Conservation (phyloP, 2,329 filamentous ascomycete genomes). For the Penicillium thymicola region DNA sequence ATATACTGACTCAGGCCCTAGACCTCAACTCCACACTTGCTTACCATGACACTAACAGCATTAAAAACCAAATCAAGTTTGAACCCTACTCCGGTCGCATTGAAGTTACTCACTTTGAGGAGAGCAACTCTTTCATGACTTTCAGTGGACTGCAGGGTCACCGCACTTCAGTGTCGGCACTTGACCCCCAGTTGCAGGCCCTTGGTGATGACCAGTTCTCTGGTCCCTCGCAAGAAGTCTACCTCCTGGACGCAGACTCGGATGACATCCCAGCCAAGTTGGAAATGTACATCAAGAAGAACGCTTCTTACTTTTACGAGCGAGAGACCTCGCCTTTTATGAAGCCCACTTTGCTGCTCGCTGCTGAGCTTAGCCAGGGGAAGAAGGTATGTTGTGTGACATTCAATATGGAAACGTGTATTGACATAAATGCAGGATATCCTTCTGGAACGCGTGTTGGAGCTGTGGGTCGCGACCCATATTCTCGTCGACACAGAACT, state of each 20-base stretch:
- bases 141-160: slow-evolving; percentile 44
- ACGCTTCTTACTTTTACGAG: slow-evolving; percentile 46
- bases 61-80: slow-evolving; percentile 49
- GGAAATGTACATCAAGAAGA: slow-evolving; percentile 53
- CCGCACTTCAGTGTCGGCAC: slow-evolving; percentile 34
- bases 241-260: slow-evolving; percentile 49
- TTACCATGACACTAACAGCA: slow-evolving; percentile 49
- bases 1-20: slow-evolving; percentile 23
- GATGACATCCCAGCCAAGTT: slow-evolving; percentile 53
- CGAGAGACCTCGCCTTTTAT: slow-evolving; percentile 52
- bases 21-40: slow-evolving; percentile 52
- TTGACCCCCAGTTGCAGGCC: slow-evolving; percentile 43
- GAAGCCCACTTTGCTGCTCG: slow-evolving; percentile 46
- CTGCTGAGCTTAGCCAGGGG: slow-evolving; percentile 36
- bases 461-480: slow-evolving; percentile 56
- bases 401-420: background rate
- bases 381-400: slow-evolving; percentile 33
- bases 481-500: slow-evolving; percentile 51
- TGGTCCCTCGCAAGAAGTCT: slow-evolving; percentile 40
- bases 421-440: slow-evolving; percentile 9
- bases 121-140: slow-evolving; percentile 48
- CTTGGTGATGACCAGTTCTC: slow-evolving; percentile 41
- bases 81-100: slow-evolving; percentile 51
- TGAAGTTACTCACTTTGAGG: slow-evolving; percentile 55
- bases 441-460: slow-evolving; percentile 48